Evolutionary conservation across 345 rosid species (phyloP).

Genomic region (Eucalyptus erythrocorys): DNA sequence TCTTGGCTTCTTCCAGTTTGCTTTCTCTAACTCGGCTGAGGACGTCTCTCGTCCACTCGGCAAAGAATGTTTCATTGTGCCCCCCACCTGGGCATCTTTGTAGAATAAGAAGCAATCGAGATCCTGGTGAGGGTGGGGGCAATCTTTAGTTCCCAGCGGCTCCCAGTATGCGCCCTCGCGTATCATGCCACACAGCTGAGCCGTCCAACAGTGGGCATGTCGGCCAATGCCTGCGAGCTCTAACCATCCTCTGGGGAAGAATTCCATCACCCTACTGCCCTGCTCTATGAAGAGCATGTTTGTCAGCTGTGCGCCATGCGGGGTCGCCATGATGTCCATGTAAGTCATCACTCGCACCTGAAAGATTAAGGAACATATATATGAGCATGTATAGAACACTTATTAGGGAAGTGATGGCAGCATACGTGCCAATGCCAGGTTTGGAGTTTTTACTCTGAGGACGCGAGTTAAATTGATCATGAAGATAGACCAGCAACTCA

Average conservation of each 20-base stretch:
- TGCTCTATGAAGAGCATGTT: constrained; percentile 31
- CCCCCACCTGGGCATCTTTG: constrained; percentile 27
- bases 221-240: constrained; percentile 27
- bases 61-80: constrained; percentile 25
- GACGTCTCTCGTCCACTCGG: constrained; percentile 17
- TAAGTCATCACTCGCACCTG: constrained; percentile 25
- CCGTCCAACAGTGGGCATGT: constrained; percentile 31
- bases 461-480: background rate
- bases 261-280: constrained; percentile 33
- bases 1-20: background rate
- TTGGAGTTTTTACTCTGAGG: background rate
- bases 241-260: constrained; percentile 40
- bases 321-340: constrained; percentile 22
- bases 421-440: background rate
- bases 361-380: background rate
- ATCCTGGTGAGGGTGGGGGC: constrained; percentile 7
- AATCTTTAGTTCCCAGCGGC: constrained; percentile 9
- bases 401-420: background rate
- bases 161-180: constrained; percentile 35
- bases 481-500: background rate
- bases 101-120: constrained; percentile 16
- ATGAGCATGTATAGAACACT: background rate
- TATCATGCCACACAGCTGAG: constrained; percentile 23
- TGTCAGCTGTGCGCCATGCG: constrained; percentile 29
- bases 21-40: constrained; percentile 7